Evolutionary conservation across 805 yeast species (phyloP).

Genomic region (Saitoella complicata): DNA sequence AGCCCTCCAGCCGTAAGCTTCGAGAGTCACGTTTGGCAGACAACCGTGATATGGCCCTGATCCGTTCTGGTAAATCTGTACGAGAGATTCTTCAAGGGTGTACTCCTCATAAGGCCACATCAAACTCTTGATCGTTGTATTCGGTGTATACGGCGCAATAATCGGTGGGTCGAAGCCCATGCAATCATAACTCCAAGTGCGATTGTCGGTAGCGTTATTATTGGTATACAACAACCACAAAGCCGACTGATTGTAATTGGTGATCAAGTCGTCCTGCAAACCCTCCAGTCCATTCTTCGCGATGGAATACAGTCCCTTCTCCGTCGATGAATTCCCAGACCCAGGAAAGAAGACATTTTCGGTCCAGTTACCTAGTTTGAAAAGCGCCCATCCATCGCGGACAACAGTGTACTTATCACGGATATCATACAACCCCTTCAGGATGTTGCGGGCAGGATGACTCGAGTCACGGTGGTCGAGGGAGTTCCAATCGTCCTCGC

Average conservation of each 20-base stretch:
- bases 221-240: not conserved
- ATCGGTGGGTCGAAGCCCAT: not conserved
- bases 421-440: not conserved
- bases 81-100: not conserved
- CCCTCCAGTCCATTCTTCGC: not conserved
- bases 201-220: not conserved
- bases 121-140: not conserved
- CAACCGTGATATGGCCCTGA: not conserved
- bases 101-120: slow-evolving; percentile 1
- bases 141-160: not conserved
- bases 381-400: not conserved
- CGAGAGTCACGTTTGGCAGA: not conserved
- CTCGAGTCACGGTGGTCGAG: slow-evolving; percentile 1
- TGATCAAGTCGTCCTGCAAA: not conserved
- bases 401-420: not conserved
- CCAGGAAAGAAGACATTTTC: slow-evolving; percentile 1
- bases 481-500: not conserved
- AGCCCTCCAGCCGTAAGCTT: not conserved
- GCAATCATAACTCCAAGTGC: not conserved
- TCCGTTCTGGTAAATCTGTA: too few relatives aligned
- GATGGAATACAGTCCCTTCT: not conserved
- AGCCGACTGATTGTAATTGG: not conserved
- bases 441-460: not conserved
- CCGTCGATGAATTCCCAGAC: not conserved
- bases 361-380: not conserved